Percentiles rank a stretch among this genome's conserved stretches.
phyloP scores from a whole-genome alignment of 768 basidiomycete genomes.

The Leccinum barrowsii region DNA sequence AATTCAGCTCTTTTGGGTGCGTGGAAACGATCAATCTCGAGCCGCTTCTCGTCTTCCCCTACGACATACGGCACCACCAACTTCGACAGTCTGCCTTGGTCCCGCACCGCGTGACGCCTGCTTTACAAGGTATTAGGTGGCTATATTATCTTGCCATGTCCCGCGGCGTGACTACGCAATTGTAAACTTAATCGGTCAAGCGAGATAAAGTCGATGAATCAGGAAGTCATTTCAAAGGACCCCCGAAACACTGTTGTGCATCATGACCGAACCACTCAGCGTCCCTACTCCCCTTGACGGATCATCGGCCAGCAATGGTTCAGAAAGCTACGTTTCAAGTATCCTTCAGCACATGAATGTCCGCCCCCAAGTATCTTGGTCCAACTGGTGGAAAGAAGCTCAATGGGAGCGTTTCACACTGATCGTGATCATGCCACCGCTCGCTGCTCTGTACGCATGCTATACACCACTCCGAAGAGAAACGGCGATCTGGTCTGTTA shows the following conservation, averaged over 20 bases:
- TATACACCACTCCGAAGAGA: constrained; percentile 2
- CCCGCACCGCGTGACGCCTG: not conserved
- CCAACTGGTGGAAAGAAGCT: constrained; percentile 53
- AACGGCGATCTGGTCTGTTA: not conserved
- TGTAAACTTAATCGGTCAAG: not conserved
- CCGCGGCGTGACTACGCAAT: no score
- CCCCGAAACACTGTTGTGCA: not conserved
- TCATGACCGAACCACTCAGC: not conserved
- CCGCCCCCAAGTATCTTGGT: constrained; percentile 57
- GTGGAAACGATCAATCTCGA: not conserved
- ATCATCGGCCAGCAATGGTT: constrained; percentile 44
- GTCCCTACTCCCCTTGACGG: not conserved
- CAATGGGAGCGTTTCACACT: constrained; percentile 69
- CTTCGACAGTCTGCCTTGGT: not conserved
- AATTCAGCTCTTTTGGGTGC: not conserved
- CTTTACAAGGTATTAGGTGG: not conserved
- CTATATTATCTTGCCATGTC: not conserved
- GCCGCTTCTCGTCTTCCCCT: not conserved
- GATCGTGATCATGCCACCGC: constrained; percentile 63
- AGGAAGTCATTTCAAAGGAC: not conserved
- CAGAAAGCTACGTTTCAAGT: constrained; percentile 70
- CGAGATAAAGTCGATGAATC: not conserved
- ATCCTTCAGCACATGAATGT: constrained; percentile 59
- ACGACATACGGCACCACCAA: not conserved
- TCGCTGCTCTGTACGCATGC: constrained; percentile 65